Conservation (phyloP, 768 basidiomycete species). For the Pisolithus tinctorius region DNA sequence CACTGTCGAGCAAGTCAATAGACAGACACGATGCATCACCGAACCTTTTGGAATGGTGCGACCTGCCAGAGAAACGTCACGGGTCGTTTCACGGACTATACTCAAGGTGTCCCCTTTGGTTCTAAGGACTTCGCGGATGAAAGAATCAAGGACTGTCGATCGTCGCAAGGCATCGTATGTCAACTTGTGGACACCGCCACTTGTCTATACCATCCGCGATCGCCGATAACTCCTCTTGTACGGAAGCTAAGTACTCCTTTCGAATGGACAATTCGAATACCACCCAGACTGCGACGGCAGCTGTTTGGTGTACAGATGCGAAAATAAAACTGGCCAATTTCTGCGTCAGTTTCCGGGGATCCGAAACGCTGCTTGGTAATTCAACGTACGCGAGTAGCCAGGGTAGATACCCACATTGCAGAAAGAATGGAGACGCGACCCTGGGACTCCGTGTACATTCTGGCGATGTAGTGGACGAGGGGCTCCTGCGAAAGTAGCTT, state of each 20-base stretch:
- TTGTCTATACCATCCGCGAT: conserved; percentile 18
- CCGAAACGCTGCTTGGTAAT: not conserved
- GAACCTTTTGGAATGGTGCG: conserved; percentile 27
- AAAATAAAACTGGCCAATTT: conserved; percentile 24
- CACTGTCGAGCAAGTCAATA: not conserved
- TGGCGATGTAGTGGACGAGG: conserved; percentile 2
- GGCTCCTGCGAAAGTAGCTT: not conserved
- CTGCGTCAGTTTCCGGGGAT: not conserved
- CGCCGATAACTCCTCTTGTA: conserved; percentile 23
- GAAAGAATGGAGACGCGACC: conserved; percentile 12
- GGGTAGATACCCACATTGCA: conserved; percentile 15
- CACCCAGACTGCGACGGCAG: conserved; percentile 29
- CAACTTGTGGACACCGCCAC: conserved; percentile 13
- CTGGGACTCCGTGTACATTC: not conserved
- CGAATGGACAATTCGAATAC: conserved; percentile 25
- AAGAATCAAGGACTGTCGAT: conserved; percentile 25
- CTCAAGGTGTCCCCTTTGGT: conserved; percentile 31
- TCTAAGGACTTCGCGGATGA: conserved; percentile 32
- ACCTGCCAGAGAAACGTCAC: conserved; percentile 18
- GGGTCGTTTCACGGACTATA: conserved; percentile 21
- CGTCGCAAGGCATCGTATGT: conserved; percentile 20
- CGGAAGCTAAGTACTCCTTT: conserved; percentile 21
- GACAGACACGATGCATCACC: not conserved
- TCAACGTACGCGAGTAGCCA: conserved; percentile 20
- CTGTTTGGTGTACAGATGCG: conserved; percentile 32